Evolutionary conservation across 2,329 filamentous ascomycete genomes (phyloP).

Genomic region (Claviceps capensis): DNA sequence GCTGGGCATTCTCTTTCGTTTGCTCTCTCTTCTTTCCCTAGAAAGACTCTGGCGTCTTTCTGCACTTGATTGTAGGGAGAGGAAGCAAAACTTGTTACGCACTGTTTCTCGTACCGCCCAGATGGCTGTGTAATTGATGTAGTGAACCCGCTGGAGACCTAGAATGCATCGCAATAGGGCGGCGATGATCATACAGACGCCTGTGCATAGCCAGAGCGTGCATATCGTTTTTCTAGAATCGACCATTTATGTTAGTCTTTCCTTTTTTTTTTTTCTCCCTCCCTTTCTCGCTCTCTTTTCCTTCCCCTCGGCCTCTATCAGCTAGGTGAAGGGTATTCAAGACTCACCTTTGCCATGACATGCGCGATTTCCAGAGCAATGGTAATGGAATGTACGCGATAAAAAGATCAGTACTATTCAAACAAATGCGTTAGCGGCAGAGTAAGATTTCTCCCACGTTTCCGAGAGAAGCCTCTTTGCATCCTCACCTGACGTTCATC

Average conservation of each 20-base stretch:
- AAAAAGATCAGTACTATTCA: constrained; percentile 22
- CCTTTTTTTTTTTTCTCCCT: background rate
- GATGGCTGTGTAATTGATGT: constrained; percentile 22
- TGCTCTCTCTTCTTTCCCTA: background rate
- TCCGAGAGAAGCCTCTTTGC: background rate
- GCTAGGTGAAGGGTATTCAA: no score
- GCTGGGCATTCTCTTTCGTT: background rate
- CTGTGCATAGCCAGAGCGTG: constrained; percentile 25
- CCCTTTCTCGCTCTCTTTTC: background rate
- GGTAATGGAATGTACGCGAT: constrained; percentile 27
- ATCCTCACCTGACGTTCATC: background rate
- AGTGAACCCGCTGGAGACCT: constrained; percentile 21
- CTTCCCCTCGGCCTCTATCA: background rate
- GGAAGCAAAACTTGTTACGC: constrained; percentile 1
- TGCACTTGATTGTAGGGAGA: background rate
- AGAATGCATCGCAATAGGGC: constrained; percentile 27
- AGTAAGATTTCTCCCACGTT: no score
- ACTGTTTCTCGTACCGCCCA: constrained; percentile 23
- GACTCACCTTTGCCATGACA: constrained; percentile 11
- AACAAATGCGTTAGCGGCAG: background rate
- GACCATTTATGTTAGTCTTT: background rate
- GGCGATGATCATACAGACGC: constrained; percentile 25
- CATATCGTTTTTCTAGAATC: constrained; percentile 20
- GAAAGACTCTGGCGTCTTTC: background rate
- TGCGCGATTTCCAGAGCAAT: constrained; percentile 24